Evolutionary conservation across 345 rosid genomes (phyloP).

Genomic region (Rhodomyrtus tomentosa): DNA sequence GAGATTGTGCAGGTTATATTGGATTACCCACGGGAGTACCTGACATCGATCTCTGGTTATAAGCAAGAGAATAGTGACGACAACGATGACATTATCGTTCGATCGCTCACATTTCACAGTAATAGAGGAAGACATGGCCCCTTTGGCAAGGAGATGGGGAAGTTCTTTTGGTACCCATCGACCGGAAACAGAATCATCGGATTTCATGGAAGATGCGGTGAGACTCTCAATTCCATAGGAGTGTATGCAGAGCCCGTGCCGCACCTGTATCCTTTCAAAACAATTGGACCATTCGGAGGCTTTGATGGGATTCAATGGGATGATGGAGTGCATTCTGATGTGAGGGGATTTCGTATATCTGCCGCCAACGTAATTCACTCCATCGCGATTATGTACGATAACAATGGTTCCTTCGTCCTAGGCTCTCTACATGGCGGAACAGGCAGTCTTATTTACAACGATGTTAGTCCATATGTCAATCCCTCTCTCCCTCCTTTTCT

Average conservation of each 20-base stretch:
- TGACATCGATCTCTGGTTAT: neutral
- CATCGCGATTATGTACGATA: neutral
- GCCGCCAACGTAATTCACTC: neutral
- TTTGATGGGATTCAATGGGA: neutral
- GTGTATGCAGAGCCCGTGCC: neutral
- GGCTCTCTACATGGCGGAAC: neutral
- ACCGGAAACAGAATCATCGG: neutral
- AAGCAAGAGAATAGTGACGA: rapidly evolving
- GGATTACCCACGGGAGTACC: neutral
- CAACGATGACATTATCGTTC: too few relatives aligned
- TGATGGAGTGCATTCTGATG: neutral
- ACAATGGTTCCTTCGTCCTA: neutral
- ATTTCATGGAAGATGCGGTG: neutral
- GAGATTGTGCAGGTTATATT: neutral
- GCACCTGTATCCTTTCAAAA: neutral
- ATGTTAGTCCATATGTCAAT: too few relatives aligned
- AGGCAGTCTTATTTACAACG: too few relatives aligned
- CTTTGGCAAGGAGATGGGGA: neutral
- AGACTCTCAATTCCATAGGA: neutral
- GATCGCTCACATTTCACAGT: neutral
- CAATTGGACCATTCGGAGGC: neutral
- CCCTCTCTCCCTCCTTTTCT: neutral
- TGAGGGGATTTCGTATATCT: neutral
- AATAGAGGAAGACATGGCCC: neutral
- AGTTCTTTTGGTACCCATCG: neutral